Evolutionary conservation across 73 alveolate species (phyloP).

Genomic region (Tetrahymena thermophila): DNA sequence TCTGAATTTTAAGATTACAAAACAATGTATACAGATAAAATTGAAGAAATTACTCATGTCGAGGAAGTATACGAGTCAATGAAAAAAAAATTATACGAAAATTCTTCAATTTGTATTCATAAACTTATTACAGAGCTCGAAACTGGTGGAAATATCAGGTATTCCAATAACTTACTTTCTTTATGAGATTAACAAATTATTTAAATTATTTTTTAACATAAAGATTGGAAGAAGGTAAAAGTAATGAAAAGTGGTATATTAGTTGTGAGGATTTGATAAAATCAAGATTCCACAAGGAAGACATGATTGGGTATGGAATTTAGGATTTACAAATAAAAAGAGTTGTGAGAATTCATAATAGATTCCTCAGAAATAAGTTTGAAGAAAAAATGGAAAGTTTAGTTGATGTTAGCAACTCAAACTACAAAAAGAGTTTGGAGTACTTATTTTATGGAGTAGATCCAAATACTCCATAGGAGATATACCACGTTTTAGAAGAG

Average conservation of each 20-base stretch:
- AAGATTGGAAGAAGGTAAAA: conserved; percentile 62
- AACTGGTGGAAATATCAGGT: conserved; percentile 79
- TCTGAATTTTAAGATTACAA: conserved; percentile 3
- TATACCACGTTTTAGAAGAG: conserved; percentile 71
- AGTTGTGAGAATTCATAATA: conserved; percentile 65
- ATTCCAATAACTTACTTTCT: neutral
- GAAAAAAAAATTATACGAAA: conserved; percentile 28
- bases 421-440: conserved; percentile 67
- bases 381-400: conserved; percentile 64
- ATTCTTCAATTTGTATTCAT: conserved; percentile 8
- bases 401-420: conserved; percentile 57
- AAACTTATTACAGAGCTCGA: conserved; percentile 71
- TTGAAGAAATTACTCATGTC: conserved; percentile 17
- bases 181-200: neutral
- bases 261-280: conserved; percentile 51
- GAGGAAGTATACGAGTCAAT: conserved; percentile 5
- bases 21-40: conserved; percentile 18
- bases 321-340: conserved; percentile 34
- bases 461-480: conserved; percentile 61
- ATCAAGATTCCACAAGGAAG: conserved; percentile 39
- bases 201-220: neutral
- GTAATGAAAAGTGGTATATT: conserved; percentile 55
- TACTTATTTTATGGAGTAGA: conserved; percentile 75
- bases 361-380: conserved; percentile 61
- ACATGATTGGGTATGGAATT: conserved; percentile 42